Conservation (phyloP, 257 asterid species). For the Jacaranda copaia region DNA sequence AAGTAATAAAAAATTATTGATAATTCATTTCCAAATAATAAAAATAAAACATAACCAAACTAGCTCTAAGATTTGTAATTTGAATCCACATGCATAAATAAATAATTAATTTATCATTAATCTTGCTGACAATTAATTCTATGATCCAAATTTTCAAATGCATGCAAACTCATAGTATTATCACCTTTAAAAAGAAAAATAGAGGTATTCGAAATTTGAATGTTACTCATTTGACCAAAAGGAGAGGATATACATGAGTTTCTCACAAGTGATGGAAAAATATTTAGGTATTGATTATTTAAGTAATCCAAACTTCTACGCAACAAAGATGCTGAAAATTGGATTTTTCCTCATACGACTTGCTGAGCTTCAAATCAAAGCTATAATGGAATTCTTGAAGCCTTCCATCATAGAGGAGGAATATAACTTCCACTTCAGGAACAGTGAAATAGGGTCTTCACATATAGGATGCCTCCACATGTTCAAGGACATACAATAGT, state of each 20-base stretch:
- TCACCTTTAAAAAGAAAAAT: background rate
- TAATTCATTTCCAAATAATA: too few relatives aligned
- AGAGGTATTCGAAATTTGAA: background rate
- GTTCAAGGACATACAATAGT: background rate
- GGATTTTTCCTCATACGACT: background rate
- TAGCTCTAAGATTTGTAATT: too few relatives aligned
- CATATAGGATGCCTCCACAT: background rate
- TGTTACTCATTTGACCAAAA: constrained; percentile 24
- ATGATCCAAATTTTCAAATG: background rate
- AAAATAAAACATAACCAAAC: too few relatives aligned
- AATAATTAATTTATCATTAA: too few relatives aligned
- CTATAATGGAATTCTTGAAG: too few relatives aligned
- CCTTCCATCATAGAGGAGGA: too few relatives aligned
- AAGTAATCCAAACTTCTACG: constrained; percentile 14
- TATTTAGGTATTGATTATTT: background rate
- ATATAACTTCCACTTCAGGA: too few relatives aligned
- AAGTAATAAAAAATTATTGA: too few relatives aligned
- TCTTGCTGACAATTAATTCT: too few relatives aligned
- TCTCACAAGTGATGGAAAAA: constrained; percentile 5
- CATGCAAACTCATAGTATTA: background rate
- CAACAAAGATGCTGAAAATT: background rate
- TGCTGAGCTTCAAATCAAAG: background rate
- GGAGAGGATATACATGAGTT: constrained; percentile 28
- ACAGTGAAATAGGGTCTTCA: background rate
- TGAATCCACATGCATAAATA: too few relatives aligned